Evolutionary conservation across 176 grass and related monocot genomes (phyloP).

Genomic region (Raddia guianensis): DNA sequence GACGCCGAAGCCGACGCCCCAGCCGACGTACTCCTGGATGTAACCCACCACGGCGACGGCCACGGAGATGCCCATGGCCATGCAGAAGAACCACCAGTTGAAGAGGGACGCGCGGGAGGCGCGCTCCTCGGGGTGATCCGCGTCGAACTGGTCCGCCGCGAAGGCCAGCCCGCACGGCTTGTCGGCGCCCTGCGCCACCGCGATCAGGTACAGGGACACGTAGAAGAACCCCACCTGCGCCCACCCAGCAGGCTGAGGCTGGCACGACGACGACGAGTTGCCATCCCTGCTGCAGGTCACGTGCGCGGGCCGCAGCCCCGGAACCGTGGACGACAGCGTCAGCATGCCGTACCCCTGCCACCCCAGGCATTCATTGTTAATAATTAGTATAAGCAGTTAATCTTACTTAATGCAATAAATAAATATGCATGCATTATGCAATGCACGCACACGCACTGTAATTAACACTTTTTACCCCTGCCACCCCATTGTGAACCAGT

Average conservation of each 20-base stretch:
- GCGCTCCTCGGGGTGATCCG: slow-evolving; percentile 39
- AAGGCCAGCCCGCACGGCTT: slow-evolving; percentile 60
- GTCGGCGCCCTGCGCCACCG: slow-evolving; percentile 50
- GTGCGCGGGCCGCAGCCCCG: too few species aligned
- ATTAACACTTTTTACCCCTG: too few species aligned
- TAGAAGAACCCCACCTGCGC: slow-evolving; percentile 52
- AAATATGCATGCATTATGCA: too few species aligned
- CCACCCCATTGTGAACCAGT: too few species aligned
- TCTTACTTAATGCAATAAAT: too few species aligned
- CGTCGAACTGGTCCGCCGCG: slow-evolving; percentile 72
- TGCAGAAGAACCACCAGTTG: slow-evolving; percentile 68
- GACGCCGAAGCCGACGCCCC: slow-evolving; percentile 57
- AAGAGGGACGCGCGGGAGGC: slow-evolving; percentile 57
- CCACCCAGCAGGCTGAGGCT: too few species aligned
- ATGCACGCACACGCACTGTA: too few species aligned
- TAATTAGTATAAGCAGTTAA: too few species aligned
- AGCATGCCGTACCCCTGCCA: slow-evolving; percentile 47
- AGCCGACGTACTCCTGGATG: slow-evolving; percentile 59
- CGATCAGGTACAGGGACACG: slow-evolving; percentile 55
- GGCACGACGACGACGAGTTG: too few species aligned
- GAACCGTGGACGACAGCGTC: slow-evolving; percentile 25
- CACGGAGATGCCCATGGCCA: slow-evolving; percentile 35
- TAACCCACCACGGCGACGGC: slow-evolving; percentile 41
- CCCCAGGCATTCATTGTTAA: too few species aligned
- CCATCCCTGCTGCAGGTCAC: too few species aligned